These are phyloP conservation scores for Cutaneotrichosporon spelunceum DNA, from an alignment of 1,284 basidiomycete species.

Conservation along the genomic window DNA sequence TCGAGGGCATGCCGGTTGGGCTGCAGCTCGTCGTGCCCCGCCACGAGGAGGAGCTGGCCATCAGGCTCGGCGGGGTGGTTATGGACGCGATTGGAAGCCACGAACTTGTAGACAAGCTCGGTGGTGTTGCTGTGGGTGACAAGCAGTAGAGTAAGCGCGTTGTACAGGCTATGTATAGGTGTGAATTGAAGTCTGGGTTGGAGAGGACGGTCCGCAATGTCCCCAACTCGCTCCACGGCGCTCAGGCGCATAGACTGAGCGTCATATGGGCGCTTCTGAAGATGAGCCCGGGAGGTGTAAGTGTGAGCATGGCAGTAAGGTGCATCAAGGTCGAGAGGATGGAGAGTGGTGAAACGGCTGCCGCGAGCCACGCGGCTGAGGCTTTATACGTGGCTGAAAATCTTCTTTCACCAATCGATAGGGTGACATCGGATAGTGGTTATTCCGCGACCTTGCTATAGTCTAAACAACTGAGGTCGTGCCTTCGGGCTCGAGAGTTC, in stretches of 20 bases:
- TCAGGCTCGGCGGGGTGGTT: slow-evolving; percentile 13
- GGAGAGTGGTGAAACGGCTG: background rate
- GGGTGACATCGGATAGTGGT: slow-evolving; percentile 1
- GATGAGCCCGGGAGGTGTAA: too few species aligned
- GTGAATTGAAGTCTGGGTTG: too few species aligned
- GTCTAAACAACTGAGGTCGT: slow-evolving; percentile 1
- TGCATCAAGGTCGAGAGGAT: background rate
- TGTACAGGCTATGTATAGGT: too few species aligned
- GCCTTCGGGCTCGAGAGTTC: slow-evolving; percentile 1
- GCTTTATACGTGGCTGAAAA: background rate
- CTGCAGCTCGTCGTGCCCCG: slow-evolving; percentile 65
- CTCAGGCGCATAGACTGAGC: too few species aligned
- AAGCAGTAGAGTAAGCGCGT: too few species aligned
- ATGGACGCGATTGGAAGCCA: slow-evolving; percentile 4
- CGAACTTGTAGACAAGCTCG: background rate
- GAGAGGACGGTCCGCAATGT: too few species aligned
- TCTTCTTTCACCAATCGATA: background rate
- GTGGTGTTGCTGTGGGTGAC: too few species aligned
- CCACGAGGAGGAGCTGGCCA: slow-evolving; percentile 33
- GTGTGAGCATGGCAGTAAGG: too few species aligned
- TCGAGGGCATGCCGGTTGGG: slow-evolving; percentile 60
- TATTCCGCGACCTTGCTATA: slow-evolving; percentile 1
- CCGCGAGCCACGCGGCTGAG: too few species aligned
- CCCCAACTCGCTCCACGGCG: too few species aligned
- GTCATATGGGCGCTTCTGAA: too few species aligned